Evolutionary conservation across 2,329 filamentous ascomycete species (phyloP), one percentile per base, ranked within the genome.

Genomic region (Phialophora chinensis): DNA sequence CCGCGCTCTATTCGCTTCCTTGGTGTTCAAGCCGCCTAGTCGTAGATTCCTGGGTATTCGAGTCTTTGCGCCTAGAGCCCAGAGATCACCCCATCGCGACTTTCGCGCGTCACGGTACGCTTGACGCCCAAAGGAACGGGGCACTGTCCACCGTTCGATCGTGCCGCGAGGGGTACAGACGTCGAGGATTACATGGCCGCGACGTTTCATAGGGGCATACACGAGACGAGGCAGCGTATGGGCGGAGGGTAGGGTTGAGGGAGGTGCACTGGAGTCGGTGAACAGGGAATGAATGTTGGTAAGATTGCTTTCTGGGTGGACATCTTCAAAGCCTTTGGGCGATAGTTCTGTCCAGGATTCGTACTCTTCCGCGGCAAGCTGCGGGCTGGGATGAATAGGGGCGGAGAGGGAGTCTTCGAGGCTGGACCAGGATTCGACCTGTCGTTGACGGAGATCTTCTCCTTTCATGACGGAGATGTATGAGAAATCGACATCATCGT

Each of bases 71-170:
- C 95, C 95, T 0, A 98, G 83, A 0, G 94, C 93, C 95, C 95
- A 99, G 10, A 98, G 83, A 76, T 98, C 95, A 47, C 95, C 95
- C 95, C 94, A 98, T 61, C 81, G 82, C 0, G 90, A 86, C 80
- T 99, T 99, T 68, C 95, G 88, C 42, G 95, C 95, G 76, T 98
- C 95, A 73, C 91, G 92, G 80, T 94, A 98, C 0, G 93, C 93
- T 73, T 90, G 88, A 73, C 86, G 89, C 77, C 89, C 90, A 79
- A 90, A 95, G 66, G 89, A 92, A 72, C 88, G 88, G 1, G 94
- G 91, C 0, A 99, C 90, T 0, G 90, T 95, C 95, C 95, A 99
- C 63, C 95, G 91, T 82, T 99, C 94, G 38, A 97, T 88, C 50
- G 86, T 88, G 35, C 91, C 95, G 0, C 87, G 85, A 0, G 94